Evolutionary conservation across 2,329 filamentous ascomycete species (phyloP).

Genomic region (Lachnellula willkommii): DNA sequence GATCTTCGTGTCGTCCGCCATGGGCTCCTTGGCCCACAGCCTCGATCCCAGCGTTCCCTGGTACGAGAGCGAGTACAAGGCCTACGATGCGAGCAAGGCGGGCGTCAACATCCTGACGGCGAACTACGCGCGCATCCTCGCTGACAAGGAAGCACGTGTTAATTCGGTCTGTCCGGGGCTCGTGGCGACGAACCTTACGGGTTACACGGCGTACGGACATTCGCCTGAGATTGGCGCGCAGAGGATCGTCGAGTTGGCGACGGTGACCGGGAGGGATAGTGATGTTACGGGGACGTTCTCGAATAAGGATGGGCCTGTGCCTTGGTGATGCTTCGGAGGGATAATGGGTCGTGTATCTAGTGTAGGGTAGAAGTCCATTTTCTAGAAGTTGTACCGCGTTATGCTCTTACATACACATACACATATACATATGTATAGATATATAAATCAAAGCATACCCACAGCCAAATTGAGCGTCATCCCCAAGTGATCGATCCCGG

Average conservation of each 20-base stretch:
- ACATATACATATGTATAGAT: too few relatives aligned
- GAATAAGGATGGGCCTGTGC: constrained; percentile 5
- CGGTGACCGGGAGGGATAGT: constrained; percentile 20
- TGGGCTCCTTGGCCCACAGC: constrained; percentile 17
- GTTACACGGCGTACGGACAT: constrained; percentile 3
- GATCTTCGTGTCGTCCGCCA: constrained; percentile 24
- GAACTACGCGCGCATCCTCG: constrained; percentile 26
- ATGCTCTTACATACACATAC: not conserved
- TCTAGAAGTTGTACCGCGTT: not conserved
- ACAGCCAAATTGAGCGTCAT: constrained; percentile 5
- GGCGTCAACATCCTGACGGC: constrained; percentile 28
- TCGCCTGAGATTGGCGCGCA: constrained; percentile 21
- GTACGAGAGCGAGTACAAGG: constrained; percentile 11
- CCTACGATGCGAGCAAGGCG: constrained; percentile 27
- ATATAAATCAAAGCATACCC: not conserved
- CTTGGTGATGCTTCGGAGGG: constrained; percentile 7
- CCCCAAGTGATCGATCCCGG: constrained; percentile 12
- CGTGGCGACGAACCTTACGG: constrained; percentile 26
- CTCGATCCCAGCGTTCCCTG: constrained; percentile 8
- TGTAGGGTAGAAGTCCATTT: not conserved
- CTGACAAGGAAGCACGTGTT: constrained; percentile 18
- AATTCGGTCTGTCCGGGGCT: constrained; percentile 26
- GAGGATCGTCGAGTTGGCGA: constrained; percentile 24
- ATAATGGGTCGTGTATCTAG: too few relatives aligned
- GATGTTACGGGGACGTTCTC: constrained; percentile 21